Conservation (phyloP, 2,329 filamentous ascomycete genomes). For the Massarina eburnea region DNA sequence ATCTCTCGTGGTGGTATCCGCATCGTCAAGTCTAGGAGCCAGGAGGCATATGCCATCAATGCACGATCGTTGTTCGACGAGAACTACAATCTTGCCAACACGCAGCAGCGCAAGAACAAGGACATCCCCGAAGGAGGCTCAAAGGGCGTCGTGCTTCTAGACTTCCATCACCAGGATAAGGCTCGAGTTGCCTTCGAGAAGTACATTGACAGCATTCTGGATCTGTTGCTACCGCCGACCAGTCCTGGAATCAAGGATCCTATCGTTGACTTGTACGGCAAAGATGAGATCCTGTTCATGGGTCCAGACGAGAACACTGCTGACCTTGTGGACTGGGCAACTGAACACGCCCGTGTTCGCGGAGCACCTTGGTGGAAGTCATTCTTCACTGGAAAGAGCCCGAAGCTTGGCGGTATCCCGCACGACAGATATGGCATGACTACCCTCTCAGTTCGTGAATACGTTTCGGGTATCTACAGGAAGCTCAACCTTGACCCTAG, state of each 20-base stretch:
- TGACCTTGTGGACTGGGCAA: conserved; percentile 97
- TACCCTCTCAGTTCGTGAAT: conserved; percentile 92
- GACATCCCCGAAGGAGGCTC: conserved; percentile 98
- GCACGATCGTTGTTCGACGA: conserved; percentile 95
- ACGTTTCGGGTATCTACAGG: conserved; percentile 93
- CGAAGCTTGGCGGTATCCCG: conserved; percentile 91
- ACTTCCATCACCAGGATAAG: conserved; percentile 92
- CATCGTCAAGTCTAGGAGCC: conserved; percentile 96
- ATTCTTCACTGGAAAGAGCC: conserved; percentile 99
- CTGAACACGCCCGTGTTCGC: conserved; percentile 82
- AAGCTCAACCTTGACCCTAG: conserved; percentile 88
- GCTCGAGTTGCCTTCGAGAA: conserved; percentile 93
- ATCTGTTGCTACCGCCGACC: conserved; percentile 83
- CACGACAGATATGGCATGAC: conserved; percentile 98
- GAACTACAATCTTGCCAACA: conserved; percentile 97
- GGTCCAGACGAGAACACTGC: conserved; percentile 99
- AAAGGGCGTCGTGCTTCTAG: conserved; percentile 94
- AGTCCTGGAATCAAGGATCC: conserved; percentile 99
- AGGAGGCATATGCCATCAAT: conserved; percentile 95
- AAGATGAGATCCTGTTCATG: conserved; percentile 97
- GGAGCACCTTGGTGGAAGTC: conserved; percentile 99
- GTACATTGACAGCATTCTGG: conserved; percentile 98
- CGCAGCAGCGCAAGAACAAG: conserved; percentile 99
- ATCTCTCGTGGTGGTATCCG: conserved; percentile 96
- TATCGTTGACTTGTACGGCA: conserved; percentile 91